phyloP scores from a whole-genome alignment of 202 grass and related monocot species.

The Elaeis oleifera region DNA sequence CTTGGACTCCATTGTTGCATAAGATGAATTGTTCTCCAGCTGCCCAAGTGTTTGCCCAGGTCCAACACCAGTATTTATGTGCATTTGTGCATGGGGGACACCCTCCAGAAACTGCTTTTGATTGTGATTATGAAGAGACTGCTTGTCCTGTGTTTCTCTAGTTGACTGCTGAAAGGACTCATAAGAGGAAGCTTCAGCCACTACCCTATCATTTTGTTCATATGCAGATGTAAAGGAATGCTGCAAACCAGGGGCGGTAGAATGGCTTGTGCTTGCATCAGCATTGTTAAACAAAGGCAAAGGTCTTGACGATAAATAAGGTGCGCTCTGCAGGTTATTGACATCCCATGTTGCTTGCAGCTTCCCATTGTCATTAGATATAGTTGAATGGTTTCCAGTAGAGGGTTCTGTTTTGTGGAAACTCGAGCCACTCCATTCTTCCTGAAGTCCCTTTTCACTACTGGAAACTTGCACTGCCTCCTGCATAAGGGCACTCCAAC shows the following conservation, averaged over 20 bases:
- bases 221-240: conserved; percentile 33
- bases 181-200: conserved; percentile 31
- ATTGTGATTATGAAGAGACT: conserved; percentile 37
- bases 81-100: conserved; percentile 42
- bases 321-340: conserved; percentile 33
- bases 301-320: conserved; percentile 19
- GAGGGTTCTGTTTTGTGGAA: conserved; percentile 53
- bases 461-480: conserved; percentile 78
- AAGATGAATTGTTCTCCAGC: conserved; percentile 43
- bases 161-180: conserved; percentile 36
- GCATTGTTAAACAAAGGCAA: conserved; percentile 31
- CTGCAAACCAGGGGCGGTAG: conserved; percentile 43
- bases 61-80: conserved; percentile 51
- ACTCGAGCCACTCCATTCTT: conserved; percentile 78
- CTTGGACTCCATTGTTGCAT: conserved; percentile 25
- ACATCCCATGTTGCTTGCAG: conserved; percentile 32
- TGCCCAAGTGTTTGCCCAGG: conserved; percentile 40
- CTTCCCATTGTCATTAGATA: conserved; percentile 32
- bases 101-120: conserved; percentile 57
- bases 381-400: conserved; percentile 24
- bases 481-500: conserved; percentile 99
- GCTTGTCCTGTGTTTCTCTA: conserved; percentile 40
- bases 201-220: conserved; percentile 36
- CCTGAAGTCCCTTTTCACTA: conserved; percentile 73
- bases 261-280: conserved; percentile 47